A percentile compares a stretch with the other conserved stretches of the same genome.
These are phyloP conservation scores for Tolypocladium paradoxum DNA, from an alignment of 2,329 filamentous ascomycete genomes.

Conservation along the genomic window DNA sequence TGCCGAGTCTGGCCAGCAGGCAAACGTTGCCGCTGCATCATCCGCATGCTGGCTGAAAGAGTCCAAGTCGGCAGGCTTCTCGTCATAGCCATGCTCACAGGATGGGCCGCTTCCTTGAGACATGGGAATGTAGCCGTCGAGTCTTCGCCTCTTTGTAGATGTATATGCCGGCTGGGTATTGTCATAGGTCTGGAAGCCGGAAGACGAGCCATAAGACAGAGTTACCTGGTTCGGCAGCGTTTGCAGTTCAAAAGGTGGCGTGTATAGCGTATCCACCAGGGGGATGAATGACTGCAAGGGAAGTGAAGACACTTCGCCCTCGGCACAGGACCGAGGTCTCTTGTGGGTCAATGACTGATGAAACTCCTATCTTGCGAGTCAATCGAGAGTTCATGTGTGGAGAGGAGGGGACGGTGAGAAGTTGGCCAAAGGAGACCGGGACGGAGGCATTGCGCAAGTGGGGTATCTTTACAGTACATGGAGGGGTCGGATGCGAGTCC, in stretches of 20 bases:
- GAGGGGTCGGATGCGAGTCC: conserved; percentile 4
- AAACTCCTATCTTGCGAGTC: conserved; percentile 22
- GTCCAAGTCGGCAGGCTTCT: conserved; percentile 17
- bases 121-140: conserved; percentile 21
- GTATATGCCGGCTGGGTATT: conserved; percentile 11
- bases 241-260: conserved; percentile 14
- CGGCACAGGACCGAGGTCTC: conserved; percentile 15
- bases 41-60: conserved; percentile 9
- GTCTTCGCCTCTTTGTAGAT: conserved; percentile 21
- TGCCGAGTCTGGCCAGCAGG: conserved; percentile 11
- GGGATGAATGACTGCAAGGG: conserved; percentile 10
- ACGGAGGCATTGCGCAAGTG: neutral
- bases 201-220: conserved; percentile 19
- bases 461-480: neutral
- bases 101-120: conserved; percentile 10
- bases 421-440: conserved; percentile 3
- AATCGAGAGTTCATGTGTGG: conserved; percentile 10
- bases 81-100: conserved; percentile 16
- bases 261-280: conserved; percentile 12
- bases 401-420: neutral
- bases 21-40: conserved; percentile 10
- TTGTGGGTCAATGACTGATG: conserved; percentile 17
- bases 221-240: conserved; percentile 16
- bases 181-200: conserved; percentile 19
- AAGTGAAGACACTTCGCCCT: conserved; percentile 12